Evolutionary conservation across 2,329 filamentous ascomycete genomes (phyloP).

Genomic region (Colletotrichum shisoi): DNA sequence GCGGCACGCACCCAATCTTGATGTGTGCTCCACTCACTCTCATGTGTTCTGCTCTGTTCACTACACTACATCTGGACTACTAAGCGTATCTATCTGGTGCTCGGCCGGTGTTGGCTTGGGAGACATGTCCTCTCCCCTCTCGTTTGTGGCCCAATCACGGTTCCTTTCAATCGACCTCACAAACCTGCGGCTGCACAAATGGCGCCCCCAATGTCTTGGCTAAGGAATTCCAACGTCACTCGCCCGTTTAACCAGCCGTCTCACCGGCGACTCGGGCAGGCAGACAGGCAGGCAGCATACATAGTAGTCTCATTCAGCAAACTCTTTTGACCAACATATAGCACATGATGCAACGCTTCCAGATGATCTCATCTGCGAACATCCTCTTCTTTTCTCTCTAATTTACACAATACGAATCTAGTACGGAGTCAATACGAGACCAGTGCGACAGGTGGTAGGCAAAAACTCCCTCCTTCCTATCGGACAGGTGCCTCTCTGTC

Average conservation of each 20-base stretch:
- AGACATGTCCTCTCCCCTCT: neutral
- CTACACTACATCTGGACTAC: too few relatives aligned
- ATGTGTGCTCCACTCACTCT: neutral
- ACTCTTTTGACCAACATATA: neutral
- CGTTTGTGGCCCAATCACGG: neutral
- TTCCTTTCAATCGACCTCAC: neutral
- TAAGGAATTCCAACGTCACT: neutral
- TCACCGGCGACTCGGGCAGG: neutral
- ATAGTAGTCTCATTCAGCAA: neutral
- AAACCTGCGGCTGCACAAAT: neutral
- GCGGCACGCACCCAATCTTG: slow-evolving; percentile 2
- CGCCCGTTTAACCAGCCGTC: neutral
- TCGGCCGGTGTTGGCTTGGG: neutral
- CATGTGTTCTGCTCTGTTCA: slow-evolving; percentile 1
- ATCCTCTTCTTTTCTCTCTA: too few relatives aligned
- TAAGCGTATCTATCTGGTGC: neutral
- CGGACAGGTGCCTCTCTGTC: too few relatives aligned
- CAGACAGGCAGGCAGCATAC: too few relatives aligned
- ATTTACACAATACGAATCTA: neutral
- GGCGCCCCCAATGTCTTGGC: neutral
- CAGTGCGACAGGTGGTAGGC: neutral
- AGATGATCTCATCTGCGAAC: neutral
- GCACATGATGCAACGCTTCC: neutral
- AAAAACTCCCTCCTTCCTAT: neutral
- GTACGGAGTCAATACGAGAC: neutral